Conservation (phyloP, 352 stramenopile species). For the Globisporangium paddicum region DNA sequence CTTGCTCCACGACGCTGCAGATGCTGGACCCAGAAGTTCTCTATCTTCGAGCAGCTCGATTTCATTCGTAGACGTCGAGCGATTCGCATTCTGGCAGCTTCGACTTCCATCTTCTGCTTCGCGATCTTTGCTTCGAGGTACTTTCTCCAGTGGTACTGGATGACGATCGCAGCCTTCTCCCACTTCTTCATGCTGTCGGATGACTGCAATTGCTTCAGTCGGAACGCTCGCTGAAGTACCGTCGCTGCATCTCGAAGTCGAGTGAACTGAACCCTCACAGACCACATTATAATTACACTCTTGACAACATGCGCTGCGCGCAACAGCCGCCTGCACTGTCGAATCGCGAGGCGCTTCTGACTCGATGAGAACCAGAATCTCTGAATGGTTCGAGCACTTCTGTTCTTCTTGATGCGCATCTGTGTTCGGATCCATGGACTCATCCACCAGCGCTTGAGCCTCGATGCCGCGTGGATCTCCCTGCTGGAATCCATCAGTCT, state of each 20-base stretch:
- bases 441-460: constrained; percentile 85
- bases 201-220: constrained; percentile 16
- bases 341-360: constrained; percentile 60
- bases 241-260: constrained; percentile 26
- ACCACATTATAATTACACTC: constrained; percentile 24
- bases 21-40: constrained; percentile 31
- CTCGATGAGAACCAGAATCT: constrained; percentile 82
- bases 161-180: constrained; percentile 8
- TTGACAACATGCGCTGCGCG: constrained; percentile 56
- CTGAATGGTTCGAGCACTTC: constrained; percentile 54
- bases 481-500: constrained; percentile 91
- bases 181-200: constrained; percentile 12
- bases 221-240: constrained; percentile 31
- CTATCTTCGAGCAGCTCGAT: constrained; percentile 30
- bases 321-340: constrained; percentile 60
- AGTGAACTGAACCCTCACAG: constrained; percentile 20
- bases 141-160: constrained; percentile 38
- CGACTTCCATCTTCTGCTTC: constrained; percentile 11
- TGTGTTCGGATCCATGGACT: constrained; percentile 45
- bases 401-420: constrained; percentile 57
- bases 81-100: constrained; percentile 17
- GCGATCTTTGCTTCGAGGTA: constrained; percentile 16
- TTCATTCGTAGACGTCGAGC: constrained; percentile 24
- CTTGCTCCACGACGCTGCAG: constrained; percentile 28
- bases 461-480: constrained; percentile 88